Evolutionary conservation across 176 grass and related monocot species (phyloP).

Genomic region (Oryza glumipatula): DNA sequence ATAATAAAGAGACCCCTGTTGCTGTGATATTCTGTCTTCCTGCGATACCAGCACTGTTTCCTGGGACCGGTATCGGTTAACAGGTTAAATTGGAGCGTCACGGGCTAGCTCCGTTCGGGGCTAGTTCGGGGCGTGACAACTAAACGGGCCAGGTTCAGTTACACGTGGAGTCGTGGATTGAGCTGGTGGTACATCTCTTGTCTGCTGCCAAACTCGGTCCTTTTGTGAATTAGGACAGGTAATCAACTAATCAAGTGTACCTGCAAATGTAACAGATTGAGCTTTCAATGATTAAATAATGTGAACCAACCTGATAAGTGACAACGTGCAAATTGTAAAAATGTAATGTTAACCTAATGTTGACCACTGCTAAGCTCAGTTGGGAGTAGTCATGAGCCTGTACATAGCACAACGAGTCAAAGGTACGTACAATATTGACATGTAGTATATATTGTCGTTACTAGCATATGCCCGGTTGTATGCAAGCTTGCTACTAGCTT

Average conservation of each 20-base stretch:
- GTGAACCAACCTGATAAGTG: not conserved
- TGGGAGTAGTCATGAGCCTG: not conserved
- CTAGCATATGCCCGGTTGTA: no score
- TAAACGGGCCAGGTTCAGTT: not conserved
- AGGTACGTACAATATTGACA: no score
- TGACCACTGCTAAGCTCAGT: not conserved
- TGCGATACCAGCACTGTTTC: no score
- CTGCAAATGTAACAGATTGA: not conserved
- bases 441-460: no score
- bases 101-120: no score
- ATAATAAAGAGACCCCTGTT: no score
- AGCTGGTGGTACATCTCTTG: not conserved
- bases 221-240: not conserved
- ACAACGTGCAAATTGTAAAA: not conserved
- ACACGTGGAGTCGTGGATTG: constrained; percentile 27
- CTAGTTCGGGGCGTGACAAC: no score
- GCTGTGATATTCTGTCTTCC: no score
- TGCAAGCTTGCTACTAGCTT: no score
- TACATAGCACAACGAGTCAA: not conserved
- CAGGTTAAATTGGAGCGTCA: no score
- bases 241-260: not conserved
- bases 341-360: not conserved
- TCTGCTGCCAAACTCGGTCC: not conserved
- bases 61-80: no score
- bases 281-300: not conserved